Evolutionary conservation across 2,329 filamentous ascomycete species (phyloP).

Genomic region (Corinectria fuckeliana): DNA sequence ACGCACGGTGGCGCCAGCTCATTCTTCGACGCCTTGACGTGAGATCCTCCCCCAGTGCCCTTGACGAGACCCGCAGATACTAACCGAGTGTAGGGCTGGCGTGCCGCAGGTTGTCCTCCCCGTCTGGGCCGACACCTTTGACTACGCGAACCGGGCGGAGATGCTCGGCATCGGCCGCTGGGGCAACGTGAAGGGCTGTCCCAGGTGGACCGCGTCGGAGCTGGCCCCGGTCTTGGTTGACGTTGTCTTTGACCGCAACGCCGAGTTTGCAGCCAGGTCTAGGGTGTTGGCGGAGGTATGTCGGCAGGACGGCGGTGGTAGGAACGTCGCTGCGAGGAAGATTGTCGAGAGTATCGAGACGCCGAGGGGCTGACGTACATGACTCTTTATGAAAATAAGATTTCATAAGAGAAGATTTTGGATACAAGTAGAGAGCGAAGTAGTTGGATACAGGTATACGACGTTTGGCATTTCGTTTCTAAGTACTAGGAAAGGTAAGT

Average conservation of each 20-base stretch:
- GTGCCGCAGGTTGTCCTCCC: slow-evolving; percentile 18
- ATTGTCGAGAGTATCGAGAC: neutral
- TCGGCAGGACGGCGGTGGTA: neutral
- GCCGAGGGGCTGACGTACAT: too few species aligned
- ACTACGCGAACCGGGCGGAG: slow-evolving; percentile 16
- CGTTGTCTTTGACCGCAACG: neutral
- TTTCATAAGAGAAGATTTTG: too few species aligned
- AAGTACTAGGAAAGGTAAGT: too few species aligned
- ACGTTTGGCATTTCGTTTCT: too few species aligned
- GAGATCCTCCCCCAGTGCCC: neutral
- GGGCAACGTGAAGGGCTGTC: slow-evolving; percentile 3
- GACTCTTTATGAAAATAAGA: too few species aligned
- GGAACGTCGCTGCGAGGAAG: neutral
- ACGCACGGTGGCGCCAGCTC: slow-evolving; percentile 18
- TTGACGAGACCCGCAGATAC: neutral
- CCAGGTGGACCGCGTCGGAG: slow-evolving; percentile 9
- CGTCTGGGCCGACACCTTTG: slow-evolving; percentile 17
- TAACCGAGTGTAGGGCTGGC: slow-evolving; percentile 2
- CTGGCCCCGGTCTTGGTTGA: neutral
- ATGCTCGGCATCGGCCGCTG: slow-evolving; percentile 15
- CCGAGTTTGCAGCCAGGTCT: neutral
- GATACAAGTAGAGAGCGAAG: too few species aligned
- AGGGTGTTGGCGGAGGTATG: neutral
- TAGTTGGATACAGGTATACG: too few species aligned
- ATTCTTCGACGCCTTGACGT: slow-evolving; percentile 5